Evolutionary conservation across 2,329 filamentous ascomycete genomes (phyloP).

Genomic region (Penicillium nordicum): DNA sequence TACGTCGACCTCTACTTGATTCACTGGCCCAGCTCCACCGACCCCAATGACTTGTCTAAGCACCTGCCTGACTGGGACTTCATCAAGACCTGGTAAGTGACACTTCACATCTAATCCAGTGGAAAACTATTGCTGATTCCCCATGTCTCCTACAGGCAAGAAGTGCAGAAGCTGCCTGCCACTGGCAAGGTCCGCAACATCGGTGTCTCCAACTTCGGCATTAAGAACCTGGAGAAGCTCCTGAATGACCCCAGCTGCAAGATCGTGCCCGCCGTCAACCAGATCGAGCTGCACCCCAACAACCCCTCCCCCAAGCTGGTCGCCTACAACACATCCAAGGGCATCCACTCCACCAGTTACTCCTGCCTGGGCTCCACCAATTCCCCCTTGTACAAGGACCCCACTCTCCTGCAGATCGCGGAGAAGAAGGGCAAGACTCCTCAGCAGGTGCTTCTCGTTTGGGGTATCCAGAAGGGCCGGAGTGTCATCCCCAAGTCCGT

Average conservation of each 20-base stretch:
- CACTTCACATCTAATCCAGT: background rate
- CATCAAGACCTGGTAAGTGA: slow-evolving; percentile 63
- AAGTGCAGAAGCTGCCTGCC: slow-evolving; percentile 45
- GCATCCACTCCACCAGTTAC: slow-evolving; percentile 56
- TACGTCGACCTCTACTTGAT: slow-evolving; percentile 73
- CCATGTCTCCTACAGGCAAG: slow-evolving; percentile 23
- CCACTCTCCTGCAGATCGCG: slow-evolving; percentile 50
- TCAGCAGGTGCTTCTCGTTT: slow-evolving; percentile 58
- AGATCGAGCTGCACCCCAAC: slow-evolving; percentile 59
- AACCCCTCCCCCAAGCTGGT: slow-evolving; percentile 63
- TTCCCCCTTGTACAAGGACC: slow-evolving; percentile 53
- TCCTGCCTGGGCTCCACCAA: slow-evolving; percentile 56
- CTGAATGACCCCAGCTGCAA: slow-evolving; percentile 61
- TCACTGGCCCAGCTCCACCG: slow-evolving; percentile 61
- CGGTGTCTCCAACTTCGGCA: slow-evolving; percentile 82
- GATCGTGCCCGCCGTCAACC: slow-evolving; percentile 52
- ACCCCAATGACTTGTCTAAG: slow-evolving; percentile 52
- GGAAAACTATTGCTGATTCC: background rate
- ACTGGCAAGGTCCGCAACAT: slow-evolving; percentile 70
- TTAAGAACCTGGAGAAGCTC: slow-evolving; percentile 74
- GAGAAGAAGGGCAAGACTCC: slow-evolving; percentile 56
- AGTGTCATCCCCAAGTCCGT: slow-evolving; percentile 84
- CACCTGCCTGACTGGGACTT: slow-evolving; percentile 76
- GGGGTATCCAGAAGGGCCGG: slow-evolving; percentile 77
- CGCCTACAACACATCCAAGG: slow-evolving; percentile 51